Evolutionary conservation across 805 yeast species (phyloP), one percentile per base, ranked within the genome.

Genomic region (Saccharomycopsis guyanensis): DNA sequence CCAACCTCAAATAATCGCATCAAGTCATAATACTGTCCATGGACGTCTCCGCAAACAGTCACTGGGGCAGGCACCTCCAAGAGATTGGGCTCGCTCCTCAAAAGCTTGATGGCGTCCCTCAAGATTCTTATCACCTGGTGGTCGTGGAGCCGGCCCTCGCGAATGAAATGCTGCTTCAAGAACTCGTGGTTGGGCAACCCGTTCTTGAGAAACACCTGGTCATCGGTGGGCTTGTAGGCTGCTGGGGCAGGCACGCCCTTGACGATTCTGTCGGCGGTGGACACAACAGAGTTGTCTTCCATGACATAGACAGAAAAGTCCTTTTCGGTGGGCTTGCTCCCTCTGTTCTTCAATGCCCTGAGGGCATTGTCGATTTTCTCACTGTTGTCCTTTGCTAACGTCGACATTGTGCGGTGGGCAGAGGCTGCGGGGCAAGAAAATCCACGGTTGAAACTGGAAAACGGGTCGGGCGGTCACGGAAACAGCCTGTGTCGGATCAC

Each of bases 1-100:
- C 96, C 95, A 15, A 88, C 91, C 60, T 91, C 97, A 59, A 91
- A 86, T 38, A 91, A 67, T 63, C 89, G 88, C 76, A 89, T 71
- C 55, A 91, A 70, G 63, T 91, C 98, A 62, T 75, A 89, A 62
- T 76, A 87, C 63, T 91, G 97, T 15, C 98, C 98, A 64, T 91
- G 97, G n/a, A 89, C 75, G 64, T 91, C 97, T 47, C 98, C 98
- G 66, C 97, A 88, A 2, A 91, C 88, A 0, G 96, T 89, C 2
- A 91, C 86, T 0, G 97, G 98, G 0, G 96, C 94, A 2, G 88
- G 89, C 1, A 93, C 83, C 16, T 72, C 72, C 43, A 91, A 66
- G 55, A 91, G 60, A 56, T 85, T 91, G 4, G 96, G 94, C 58
- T 91, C 97, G 33, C 64, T 60, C 12, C 72, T 60, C 47, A 93